These are phyloP conservation scores for Lachancea sp. DNA, from an alignment of 805 yeast species.

Conservation along the genomic window DNA sequence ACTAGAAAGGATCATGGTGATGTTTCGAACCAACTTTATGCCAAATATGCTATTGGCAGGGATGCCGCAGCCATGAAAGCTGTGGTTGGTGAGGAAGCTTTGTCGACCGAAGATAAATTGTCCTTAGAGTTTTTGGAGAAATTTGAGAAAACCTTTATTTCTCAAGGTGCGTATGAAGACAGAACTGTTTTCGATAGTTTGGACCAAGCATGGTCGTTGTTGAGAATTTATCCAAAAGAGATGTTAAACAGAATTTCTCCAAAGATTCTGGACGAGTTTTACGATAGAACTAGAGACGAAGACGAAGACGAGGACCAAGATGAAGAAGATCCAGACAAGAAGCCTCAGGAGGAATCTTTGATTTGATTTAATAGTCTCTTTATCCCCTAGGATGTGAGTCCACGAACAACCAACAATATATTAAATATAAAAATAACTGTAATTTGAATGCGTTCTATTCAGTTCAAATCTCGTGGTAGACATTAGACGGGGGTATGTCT, in stretches of 20 bases:
- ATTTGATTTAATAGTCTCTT: slow-evolving; percentile 13
- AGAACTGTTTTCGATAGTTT: slow-evolving; percentile 91
- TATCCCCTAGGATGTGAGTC: background rate
- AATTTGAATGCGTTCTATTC: background rate
- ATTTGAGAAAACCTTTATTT: slow-evolving; percentile 90
- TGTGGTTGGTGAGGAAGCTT: slow-evolving; percentile 99
- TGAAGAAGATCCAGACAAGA: slow-evolving; percentile 32
- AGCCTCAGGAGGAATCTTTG: slow-evolving; percentile 21
- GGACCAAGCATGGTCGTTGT: slow-evolving; percentile 96
- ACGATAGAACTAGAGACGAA: slow-evolving; percentile 77
- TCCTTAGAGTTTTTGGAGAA: slow-evolving; percentile 96
- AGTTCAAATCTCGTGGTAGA: too few species aligned
- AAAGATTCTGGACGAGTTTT: slow-evolving; percentile 90
- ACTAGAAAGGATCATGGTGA: slow-evolving; percentile 99
- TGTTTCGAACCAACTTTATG: slow-evolving; percentile 97
- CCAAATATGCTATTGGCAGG: slow-evolving; percentile 98
- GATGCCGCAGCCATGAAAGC: slow-evolving; percentile 99
- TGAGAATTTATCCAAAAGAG: slow-evolving; percentile 98
- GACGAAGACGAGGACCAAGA: slow-evolving; percentile 44
- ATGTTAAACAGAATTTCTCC: slow-evolving; percentile 98
- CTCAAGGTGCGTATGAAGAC: slow-evolving; percentile 96
- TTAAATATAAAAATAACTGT: background rate
- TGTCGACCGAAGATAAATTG: slow-evolving; percentile 93
- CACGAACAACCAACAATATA: background rate
- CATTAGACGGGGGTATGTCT: background rate